Base-by-base conservation (phyloP, 192 early-diverging fungal species). In the Coemansia sp. region DNA sequence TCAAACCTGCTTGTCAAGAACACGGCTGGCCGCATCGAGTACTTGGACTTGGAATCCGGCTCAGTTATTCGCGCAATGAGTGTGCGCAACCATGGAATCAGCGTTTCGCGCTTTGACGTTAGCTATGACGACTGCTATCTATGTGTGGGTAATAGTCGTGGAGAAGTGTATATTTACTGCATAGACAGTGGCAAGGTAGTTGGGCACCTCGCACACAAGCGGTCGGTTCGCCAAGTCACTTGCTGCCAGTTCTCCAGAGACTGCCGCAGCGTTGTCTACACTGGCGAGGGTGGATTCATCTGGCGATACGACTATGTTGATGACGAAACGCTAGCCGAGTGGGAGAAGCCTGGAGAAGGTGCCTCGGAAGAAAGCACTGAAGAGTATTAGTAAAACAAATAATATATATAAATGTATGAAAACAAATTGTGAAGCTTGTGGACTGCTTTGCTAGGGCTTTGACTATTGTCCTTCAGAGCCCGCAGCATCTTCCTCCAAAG, bases 291-390 rank as follows among this genome's bases (percentile, higher is more conserved):
- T 34, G 89, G 90, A 0, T 92, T 92, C 69, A 88, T 95, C 44
- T 93, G 93, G 92, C 80, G 94, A 60, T 94, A 92, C 73, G 91
- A 92, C 76, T 92, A 92, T 76, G 87, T 93, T 29, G 87, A 88
- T 39, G 88, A 94, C 69, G 90, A 88, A 52, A 90, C 85, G 16
- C 73, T 95, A 29, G 84, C 86, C 11, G 89, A 91, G 62, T 95
- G 94, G 94, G 89, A 80, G 46, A 80, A 77, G 70, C 64, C 69
- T 2, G 65, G 72, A 33, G 78, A 85, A 5, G 71, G 70, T 11
- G 71, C 65, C 6, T 71, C 81, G 8, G 65, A 76, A 18, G 74
- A 66, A n/a, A 70, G 65, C 16, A 6, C 46, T 3, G 43, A 46
- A 3, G 64, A 66, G 24, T 44, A 36, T 0, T 61, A 20, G 34